Evolutionary conservation across 208 protist genomes (phyloP).

Genomic region (Trypanosoma congolense): DNA sequence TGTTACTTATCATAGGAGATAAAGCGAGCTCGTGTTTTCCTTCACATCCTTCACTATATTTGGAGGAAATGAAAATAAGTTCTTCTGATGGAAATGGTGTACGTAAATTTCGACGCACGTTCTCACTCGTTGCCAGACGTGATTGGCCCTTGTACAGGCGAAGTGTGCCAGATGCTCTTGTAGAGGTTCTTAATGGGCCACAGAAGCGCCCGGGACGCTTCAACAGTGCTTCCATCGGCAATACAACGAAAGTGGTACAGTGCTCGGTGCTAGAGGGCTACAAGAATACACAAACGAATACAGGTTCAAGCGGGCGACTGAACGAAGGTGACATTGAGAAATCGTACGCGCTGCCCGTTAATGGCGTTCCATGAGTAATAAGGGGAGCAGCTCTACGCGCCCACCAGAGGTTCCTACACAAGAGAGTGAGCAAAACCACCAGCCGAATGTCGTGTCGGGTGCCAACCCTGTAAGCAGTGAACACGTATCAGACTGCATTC

Average conservation of each 20-base stretch:
- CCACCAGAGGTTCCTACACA: no score
- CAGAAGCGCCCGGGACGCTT: conserved; percentile 17
- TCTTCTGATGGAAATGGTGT: conserved; percentile 5
- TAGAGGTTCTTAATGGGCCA: conserved; percentile 13
- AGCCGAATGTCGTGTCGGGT: no score
- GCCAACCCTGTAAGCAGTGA: neutral
- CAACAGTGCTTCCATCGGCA: neutral
- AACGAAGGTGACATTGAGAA: no score
- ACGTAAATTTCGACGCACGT: conserved; percentile 21
- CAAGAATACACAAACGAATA: conserved; percentile 7
- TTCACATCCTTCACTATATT: neutral
- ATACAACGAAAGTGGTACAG: neutral
- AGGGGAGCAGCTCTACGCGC: no score
- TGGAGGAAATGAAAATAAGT: conserved; percentile 14
- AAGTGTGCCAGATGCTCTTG: conserved; percentile 25
- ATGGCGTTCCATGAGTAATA: no score
- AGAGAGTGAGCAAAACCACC: no score
- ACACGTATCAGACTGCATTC: conserved; percentile 13
- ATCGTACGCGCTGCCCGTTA: no score
- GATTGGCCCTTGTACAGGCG: conserved; percentile 12
- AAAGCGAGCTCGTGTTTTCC: neutral
- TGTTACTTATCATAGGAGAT: neutral
- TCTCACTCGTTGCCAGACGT: conserved; percentile 30
- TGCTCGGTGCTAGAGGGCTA: neutral
- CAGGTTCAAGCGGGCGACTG: no score